Evolutionary conservation across 2,329 filamentous ascomycete species (phyloP), one percentile per base, ranked within the genome.

Genomic region (Fusarium veterinarium): DNA sequence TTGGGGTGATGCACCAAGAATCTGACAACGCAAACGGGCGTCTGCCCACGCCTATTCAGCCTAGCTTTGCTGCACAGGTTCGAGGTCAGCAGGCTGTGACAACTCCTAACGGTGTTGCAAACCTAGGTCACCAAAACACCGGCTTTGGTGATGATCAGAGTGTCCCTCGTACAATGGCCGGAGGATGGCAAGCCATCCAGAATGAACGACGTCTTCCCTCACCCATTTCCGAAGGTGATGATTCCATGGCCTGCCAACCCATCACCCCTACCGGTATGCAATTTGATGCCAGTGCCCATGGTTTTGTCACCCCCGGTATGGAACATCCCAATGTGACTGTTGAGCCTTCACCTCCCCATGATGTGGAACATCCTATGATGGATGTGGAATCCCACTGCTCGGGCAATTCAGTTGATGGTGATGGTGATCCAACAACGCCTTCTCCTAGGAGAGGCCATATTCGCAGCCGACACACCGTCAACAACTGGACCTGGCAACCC

Each of bases 41-140:
- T 52, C 86, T 90, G 79, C 88, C 88, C 5, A 90, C 89, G 4
- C 88, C 88, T 4, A 89, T 90, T n/a, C 86, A 90, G 71, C 86
- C 86, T 67, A 88, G 81, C 56, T 90, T 90, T 75, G 86, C 87
- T 3, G 84, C 85, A 5, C 87, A 90, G 75, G 82, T 89, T 30
- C 84, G 86, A 62, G 87, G 87, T n/a, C 85, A 85, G 71, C 85
- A 84, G 72, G 85, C 86, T 83, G 82, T 64, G 78, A 79, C 69
- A 64, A 75, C 60, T 72, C 79, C 77, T 16, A 83, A 81, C 64
- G 82, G 81, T 28, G 73, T 82, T 49, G 78, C 80, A 19, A 84
- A 83, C 44, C 78, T 82, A 49, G 82, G 82, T 19, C 81, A 84
- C 42, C 81, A 84, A n/a, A 79, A 84, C 35, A 78, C 80, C 8